Percentiles rank a stretch among this genome's conserved stretches.
phyloP scores from a whole-genome alignment of 768 basidiomycete genomes.

The Psilocybe subaeruginosa region DNA sequence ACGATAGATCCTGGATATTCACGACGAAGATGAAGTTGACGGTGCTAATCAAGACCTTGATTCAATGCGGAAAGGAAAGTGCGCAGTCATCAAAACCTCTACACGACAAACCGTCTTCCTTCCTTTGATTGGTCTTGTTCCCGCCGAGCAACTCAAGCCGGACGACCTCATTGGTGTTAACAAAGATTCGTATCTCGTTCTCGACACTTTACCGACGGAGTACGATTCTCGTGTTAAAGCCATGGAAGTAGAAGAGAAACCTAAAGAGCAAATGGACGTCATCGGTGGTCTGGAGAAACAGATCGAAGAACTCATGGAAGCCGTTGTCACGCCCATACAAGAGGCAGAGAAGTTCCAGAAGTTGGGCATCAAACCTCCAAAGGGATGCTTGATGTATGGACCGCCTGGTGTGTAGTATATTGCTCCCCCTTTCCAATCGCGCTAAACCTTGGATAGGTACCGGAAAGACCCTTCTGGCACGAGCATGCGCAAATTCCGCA shows the following conservation, averaged over 20 bases:
- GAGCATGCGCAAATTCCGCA: constrained; percentile 97
- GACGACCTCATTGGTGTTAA: constrained; percentile 98
- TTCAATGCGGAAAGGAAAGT: constrained; percentile 96
- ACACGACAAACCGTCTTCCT: constrained; percentile 99
- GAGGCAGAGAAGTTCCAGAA: constrained; percentile 99
- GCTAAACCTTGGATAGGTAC: constrained; percentile 53
- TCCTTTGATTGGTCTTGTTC: constrained; percentile 96
- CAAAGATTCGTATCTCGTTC: constrained; percentile 97
- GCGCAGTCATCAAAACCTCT: constrained; percentile 98
- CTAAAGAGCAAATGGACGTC: constrained; percentile 96
- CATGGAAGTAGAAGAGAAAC: constrained; percentile 99
- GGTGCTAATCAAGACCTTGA: constrained; percentile 96
- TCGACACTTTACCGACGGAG: constrained; percentile 95
- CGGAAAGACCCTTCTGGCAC: constrained; percentile 95
- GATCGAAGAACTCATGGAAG: constrained; percentile 98
- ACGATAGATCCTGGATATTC: constrained; percentile 86
- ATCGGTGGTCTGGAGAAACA: constrained; percentile 99
- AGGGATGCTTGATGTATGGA: constrained; percentile 98
- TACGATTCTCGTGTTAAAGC: constrained; percentile 99
- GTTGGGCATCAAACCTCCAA: constrained; percentile 96
- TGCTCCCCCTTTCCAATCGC: constrained; percentile 8
- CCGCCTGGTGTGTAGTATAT: constrained; percentile 72
- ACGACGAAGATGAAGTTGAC: constrained; percentile 91
- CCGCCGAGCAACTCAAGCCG: constrained; percentile 87
- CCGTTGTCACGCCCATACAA: constrained; percentile 98